These are phyloP conservation scores for Baorangia bicolor DNA, from an alignment of 768 basidiomycete species.

Conservation along the genomic window DNA sequence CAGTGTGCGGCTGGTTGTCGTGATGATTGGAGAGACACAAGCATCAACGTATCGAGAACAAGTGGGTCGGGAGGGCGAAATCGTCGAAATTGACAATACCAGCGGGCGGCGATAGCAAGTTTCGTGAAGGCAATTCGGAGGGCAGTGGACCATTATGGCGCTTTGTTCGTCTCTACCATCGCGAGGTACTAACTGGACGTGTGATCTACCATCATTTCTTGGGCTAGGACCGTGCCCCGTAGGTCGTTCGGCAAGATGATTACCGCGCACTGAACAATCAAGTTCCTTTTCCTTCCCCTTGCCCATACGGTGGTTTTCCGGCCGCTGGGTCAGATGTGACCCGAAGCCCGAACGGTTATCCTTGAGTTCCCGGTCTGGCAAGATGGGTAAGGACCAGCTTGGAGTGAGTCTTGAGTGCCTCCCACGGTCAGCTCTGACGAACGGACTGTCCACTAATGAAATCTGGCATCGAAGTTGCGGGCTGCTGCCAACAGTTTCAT, in stretches of 20 bases:
- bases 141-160: constrained; percentile 19
- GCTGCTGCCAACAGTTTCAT: background rate
- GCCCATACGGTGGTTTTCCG: background rate
- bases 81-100: background rate
- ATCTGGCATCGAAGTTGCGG: background rate
- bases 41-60: constrained; percentile 26
- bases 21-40: constrained; percentile 27
- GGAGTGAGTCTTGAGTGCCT: constrained; percentile 18
- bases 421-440: constrained; percentile 23
- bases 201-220: constrained; percentile 17
- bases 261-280: background rate
- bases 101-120: constrained; percentile 1
- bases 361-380: constrained; percentile 7
- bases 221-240: background rate
- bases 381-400: constrained; percentile 18
- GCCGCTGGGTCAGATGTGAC: background rate
- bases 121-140: constrained; percentile 18
- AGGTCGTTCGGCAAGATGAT: constrained; percentile 1
- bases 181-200: constrained; percentile 21
- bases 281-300: constrained; percentile 3
- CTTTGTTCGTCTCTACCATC: constrained; percentile 10
- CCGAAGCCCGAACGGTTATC: background rate
- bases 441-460: constrained; percentile 7
- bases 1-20: background rate
- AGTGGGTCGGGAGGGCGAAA: background rate